Base-by-base conservation (phyloP, 306 rosid genomes). In the Prunus kanzakura region DNA sequence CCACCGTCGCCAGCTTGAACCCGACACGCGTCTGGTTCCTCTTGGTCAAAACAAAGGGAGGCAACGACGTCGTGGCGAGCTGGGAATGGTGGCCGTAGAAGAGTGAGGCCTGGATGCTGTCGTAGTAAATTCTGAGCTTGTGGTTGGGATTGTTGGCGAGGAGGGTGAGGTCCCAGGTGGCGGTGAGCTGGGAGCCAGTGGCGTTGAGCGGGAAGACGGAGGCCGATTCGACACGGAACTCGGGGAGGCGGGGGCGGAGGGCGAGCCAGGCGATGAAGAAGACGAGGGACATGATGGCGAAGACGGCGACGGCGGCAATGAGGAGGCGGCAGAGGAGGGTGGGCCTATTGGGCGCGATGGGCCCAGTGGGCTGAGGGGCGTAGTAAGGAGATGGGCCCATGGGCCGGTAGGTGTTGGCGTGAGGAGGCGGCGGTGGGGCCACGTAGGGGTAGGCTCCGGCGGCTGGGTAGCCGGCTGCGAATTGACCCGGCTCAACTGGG, bases 211-310 rank as follows among this genome's bases (percentile, higher is more conserved):
- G 41, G 43, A 43, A 54, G 12, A 79, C 81, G 0, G 75, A 35
- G 70, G 81, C 77, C 55, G 86, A 82, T 63, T 49, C 80, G 72
- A 85, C 72, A 22, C 55, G 68, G 75, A 76, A 82, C 46, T 11
- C 72, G 12, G 86, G 84, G 29, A 68, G 49, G 25, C 22, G 46
- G 22, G 83, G 80, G 46, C 22, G 60, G 18, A 78, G 63, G 50
- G 56, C 49, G 47, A 74, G 47, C 80, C 77, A 78, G 19, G 27
- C 20, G 74, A 74, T 14, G 45, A 82, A 63, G 61, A 5, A 11
- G 18, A 73, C 6, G 19, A 76, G 1, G 73, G 63, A 20, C 10
- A 81, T 8, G 52, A 67, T 8, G 3, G 56, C 27, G 25, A 69
- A 60, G 32, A 67, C 15, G 16, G 43, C 55, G 15, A 45, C 35